phyloP scores from a whole-genome alignment of 768 basidiomycete species.

The Amanita pallidorosea region DNA sequence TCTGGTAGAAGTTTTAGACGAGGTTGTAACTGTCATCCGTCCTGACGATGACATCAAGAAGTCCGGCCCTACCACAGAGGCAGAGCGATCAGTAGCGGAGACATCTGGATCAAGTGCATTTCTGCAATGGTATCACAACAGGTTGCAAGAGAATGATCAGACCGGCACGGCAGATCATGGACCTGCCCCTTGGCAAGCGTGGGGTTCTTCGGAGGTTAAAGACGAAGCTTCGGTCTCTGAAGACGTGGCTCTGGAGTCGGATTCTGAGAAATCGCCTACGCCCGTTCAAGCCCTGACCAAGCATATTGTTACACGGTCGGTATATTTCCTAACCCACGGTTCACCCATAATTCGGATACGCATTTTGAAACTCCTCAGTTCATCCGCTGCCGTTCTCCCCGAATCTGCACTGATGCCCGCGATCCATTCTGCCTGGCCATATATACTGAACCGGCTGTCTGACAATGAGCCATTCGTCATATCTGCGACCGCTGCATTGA shows the following conservation, averaged over 20 bases:
- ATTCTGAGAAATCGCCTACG: slow-evolving; percentile 46
- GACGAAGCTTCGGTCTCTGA: slow-evolving; percentile 6
- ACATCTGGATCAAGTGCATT: slow-evolving; percentile 33
- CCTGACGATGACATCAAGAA: slow-evolving; percentile 30
- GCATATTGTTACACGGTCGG: slow-evolving; percentile 78
- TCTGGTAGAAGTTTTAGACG: slow-evolving; percentile 75
- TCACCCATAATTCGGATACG: slow-evolving; percentile 80
- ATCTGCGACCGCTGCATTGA: slow-evolving; percentile 57
- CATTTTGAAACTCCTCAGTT: slow-evolving; percentile 65
- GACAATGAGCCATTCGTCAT: slow-evolving; percentile 75
- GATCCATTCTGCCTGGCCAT: slow-evolving; percentile 90
- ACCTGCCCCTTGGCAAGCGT: slow-evolving; percentile 46
- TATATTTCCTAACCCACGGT: slow-evolving; percentile 85
- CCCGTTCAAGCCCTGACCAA: slow-evolving; percentile 67
- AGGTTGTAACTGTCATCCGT: slow-evolving; percentile 75
- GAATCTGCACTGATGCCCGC: slow-evolving; percentile 73
- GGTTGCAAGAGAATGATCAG: slow-evolving; percentile 25
- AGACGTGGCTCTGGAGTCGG: slow-evolving; percentile 17
- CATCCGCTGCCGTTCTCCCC: slow-evolving; percentile 61
- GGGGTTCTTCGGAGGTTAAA: slow-evolving; percentile 28
- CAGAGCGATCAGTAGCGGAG: slow-evolving; percentile 9
- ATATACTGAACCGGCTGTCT: slow-evolving; percentile 71
- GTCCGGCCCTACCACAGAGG: slow-evolving; percentile 2
- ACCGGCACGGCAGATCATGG: slow-evolving; percentile 41
- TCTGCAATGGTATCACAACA: slow-evolving; percentile 52